Evolutionary conservation across 768 basidiomycete genomes (phyloP).

Genomic region (Suillus fuscotomentosus): DNA sequence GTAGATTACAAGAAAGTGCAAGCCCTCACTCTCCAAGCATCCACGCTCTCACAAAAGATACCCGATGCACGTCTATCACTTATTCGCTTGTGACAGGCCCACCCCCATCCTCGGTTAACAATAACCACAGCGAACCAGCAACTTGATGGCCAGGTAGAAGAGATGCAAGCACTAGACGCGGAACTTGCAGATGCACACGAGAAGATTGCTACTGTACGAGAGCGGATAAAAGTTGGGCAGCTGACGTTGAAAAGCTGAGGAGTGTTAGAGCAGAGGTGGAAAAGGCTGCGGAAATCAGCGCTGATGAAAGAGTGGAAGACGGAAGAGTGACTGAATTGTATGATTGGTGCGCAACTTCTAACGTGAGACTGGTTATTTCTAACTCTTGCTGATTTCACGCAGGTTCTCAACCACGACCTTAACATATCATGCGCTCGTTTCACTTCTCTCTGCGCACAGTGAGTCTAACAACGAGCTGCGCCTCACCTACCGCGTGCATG

Average conservation of each 20-base stretch:
- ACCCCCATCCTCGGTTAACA: conserved; percentile 80
- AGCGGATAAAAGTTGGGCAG: conserved; percentile 53
- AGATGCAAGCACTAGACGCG: conserved; percentile 78
- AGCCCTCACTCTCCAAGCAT: conserved; percentile 49
- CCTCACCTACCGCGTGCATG: conserved; percentile 57
- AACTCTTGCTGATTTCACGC: background rate
- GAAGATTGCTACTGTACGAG: conserved; percentile 53
- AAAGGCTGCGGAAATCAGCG: conserved; percentile 51
- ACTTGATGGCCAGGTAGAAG: conserved; percentile 70
- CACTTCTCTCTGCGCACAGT: conserved; percentile 55
- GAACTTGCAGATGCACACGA: conserved; percentile 54
- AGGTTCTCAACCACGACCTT: conserved; percentile 74
- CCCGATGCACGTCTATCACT: conserved; percentile 80
- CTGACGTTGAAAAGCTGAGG: conserved; percentile 32
- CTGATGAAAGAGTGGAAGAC: conserved; percentile 41
- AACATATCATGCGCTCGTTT: conserved; percentile 61
- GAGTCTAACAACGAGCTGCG: conserved; percentile 77
- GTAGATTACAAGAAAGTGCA: conserved; percentile 63
- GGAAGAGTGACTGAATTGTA: conserved; percentile 58
- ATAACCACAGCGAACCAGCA: conserved; percentile 70
- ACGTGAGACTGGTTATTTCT: background rate
- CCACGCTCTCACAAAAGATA: conserved; percentile 69
- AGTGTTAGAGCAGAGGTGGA: conserved; percentile 69
- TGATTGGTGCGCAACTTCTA: conserved; percentile 52
- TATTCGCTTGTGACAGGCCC: conserved; percentile 75